Base-by-base conservation (phyloP, 345 rosid genomes). In the Hibiscus tridactylites region DNA sequence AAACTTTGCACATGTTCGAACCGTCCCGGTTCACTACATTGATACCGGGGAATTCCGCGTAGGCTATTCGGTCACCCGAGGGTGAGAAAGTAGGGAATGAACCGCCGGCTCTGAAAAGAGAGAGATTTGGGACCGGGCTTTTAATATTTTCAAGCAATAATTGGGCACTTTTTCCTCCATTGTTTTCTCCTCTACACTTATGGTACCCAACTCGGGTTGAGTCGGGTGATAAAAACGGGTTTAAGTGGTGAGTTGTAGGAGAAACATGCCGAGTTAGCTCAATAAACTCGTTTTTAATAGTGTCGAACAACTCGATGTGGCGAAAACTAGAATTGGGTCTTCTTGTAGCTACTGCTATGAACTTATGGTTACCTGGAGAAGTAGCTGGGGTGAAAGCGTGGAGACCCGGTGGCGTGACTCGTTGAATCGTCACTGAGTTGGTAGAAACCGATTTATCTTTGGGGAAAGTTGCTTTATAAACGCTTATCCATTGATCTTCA, bases 331-430 rank as follows among this genome's bases (percentile, higher is more conserved):
- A 78, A 31, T 58, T 74, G 19, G 88, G 89, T 69, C 94, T 84
- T 81, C 96, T 86, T 4, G 98, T 91, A 5, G 94, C 89, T 5
- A 90, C 87, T 6, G 96, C 94, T 37, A 93, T 90, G 80, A 91
- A 91, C 9, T 82, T 73, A 17, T 83, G 5, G 81, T 93, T 93
- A 61, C 86, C 88, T 37, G 94, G 96, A 1, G 97, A 87, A 63
- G 96, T 78, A 7, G 97, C 98, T 5, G 97, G 98, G n/a, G 98
- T 93, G 81, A 93, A 91, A 21, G 85, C 90, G 72, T 91, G 98
- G 39, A 91, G 81, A 16, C 92, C 94, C 42, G 88, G 87, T 16
- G 96, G 96, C 0, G 98, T 93, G 68, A 93, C 85, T 59, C 97
- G 85, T 49, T 80, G 78, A 35, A 86, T 73, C 16, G 31, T 75